Conservation (phyloP, 140 eudicot species). For the Oenanthe javanica region DNA sequence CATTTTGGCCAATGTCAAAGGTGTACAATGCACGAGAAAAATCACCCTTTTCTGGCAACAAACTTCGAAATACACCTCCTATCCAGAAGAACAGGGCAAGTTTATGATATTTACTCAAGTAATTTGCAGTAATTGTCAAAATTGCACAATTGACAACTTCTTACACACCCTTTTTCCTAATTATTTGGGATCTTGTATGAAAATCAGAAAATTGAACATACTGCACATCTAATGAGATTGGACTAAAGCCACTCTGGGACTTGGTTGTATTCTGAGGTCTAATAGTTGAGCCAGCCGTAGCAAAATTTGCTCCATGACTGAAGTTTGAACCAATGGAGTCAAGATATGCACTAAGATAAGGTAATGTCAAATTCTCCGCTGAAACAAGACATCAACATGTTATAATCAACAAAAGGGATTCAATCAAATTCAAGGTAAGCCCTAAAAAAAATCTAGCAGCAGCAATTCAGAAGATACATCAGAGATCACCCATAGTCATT, state of each 20-base stretch:
- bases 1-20: constrained; percentile 87
- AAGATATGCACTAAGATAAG: constrained; percentile 58
- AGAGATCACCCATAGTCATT: neutral
- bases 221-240: constrained; percentile 66
- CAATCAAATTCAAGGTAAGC: neutral
- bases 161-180: constrained; percentile 45
- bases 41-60: constrained; percentile 37
- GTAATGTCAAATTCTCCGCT: constrained; percentile 63
- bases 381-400: constrained; percentile 11
- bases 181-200: constrained; percentile 35
- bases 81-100: neutral
- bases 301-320: constrained; percentile 83
- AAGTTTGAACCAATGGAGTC: constrained; percentile 71
- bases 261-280: constrained; percentile 67
- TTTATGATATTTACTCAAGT: neutral
- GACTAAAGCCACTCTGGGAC: constrained; percentile 66
- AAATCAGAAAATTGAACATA: constrained; percentile 45
- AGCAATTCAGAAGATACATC: neutral
- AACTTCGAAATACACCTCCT: constrained; percentile 35
- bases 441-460: neutral
- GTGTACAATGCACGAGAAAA: constrained; percentile 60
- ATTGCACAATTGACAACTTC: neutral
- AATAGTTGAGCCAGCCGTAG: constrained; percentile 74
- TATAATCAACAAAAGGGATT: neutral
- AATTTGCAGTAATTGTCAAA: neutral